Evolutionary conservation across 805 yeast genomes (phyloP).

Genomic region (Scheffersomyces ergatensis): DNA sequence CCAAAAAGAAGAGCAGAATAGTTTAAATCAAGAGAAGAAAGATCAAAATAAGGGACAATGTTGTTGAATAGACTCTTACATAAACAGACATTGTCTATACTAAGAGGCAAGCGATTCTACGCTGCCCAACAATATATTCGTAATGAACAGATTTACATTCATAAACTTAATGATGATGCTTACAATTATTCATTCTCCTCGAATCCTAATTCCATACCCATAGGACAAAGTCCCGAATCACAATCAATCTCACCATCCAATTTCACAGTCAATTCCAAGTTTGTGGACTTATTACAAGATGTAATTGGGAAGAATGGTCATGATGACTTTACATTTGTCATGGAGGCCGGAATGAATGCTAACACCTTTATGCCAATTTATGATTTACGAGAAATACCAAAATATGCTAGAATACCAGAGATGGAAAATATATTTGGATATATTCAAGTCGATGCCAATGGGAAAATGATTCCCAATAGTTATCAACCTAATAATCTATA

Average conservation of each 20-base stretch:
- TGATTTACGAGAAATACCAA: slow-evolving; percentile 65
- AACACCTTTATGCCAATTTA: slow-evolving; percentile 64
- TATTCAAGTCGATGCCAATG: slow-evolving; percentile 54
- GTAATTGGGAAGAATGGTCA: slow-evolving; percentile 20
- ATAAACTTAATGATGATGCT: slow-evolving; percentile 7
- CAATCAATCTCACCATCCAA: slow-evolving; percentile 13
- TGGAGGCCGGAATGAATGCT: slow-evolving; percentile 56
- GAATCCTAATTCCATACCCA: slow-evolving; percentile 17
- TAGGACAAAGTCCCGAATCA: slow-evolving; percentile 15
- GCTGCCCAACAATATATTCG: slow-evolving; percentile 6
- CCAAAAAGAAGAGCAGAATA: too few species aligned
- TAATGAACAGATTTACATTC: slow-evolving; percentile 18
- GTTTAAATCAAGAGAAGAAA: too few species aligned
- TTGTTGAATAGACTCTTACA: not conserved
- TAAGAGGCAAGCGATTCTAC: not conserved
- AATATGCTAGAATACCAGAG: slow-evolving; percentile 65
- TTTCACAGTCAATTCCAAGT: slow-evolving; percentile 24
- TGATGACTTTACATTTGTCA: slow-evolving; percentile 50
- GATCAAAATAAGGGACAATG: too few species aligned
- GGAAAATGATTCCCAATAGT: slow-evolving; percentile 51
- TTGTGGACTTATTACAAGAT: slow-evolving; percentile 25
- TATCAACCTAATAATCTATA: slow-evolving; percentile 63
- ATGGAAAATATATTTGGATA: slow-evolving; percentile 72
- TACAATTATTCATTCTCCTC: slow-evolving; percentile 18
- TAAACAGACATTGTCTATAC: not conserved